Conservation (phyloP, 257 asterid genomes). For the Ilex aquifolium region DNA sequence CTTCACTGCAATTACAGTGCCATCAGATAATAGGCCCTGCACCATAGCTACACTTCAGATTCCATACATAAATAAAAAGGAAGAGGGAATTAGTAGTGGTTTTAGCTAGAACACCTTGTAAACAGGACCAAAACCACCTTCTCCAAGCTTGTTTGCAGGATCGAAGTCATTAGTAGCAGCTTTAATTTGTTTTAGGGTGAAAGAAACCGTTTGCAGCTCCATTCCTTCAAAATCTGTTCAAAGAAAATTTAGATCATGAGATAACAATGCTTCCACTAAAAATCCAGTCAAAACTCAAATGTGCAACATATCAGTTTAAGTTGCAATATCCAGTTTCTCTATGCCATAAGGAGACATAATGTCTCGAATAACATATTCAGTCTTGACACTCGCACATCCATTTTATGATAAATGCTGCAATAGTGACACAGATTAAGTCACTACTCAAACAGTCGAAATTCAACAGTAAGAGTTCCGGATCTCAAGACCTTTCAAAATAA, state of each 20-base stretch:
- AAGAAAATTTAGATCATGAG: neutral
- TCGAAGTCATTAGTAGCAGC: constrained; percentile 84
- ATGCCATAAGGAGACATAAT: too few species aligned
- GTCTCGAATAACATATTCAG: too few species aligned
- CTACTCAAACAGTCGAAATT: too few species aligned
- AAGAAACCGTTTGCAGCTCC: constrained; percentile 59
- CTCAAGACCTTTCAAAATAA: too few species aligned
- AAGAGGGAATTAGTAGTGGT: neutral
- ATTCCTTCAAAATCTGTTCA: constrained; percentile 58
- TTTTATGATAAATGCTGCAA: too few species aligned
- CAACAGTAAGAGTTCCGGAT: too few species aligned
- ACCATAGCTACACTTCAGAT: neutral
- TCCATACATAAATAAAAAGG: neutral
- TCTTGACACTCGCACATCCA: too few species aligned
- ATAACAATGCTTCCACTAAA: neutral
- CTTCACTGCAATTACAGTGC: constrained; percentile 8
- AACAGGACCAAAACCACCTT: constrained; percentile 96
- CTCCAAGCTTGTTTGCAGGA: constrained; percentile 68
- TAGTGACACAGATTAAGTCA: too few species aligned
- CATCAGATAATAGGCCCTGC: constrained; percentile 6
- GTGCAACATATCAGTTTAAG: too few species aligned
- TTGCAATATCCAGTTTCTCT: too few species aligned
- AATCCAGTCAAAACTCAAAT: neutral
- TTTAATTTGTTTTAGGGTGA: constrained; percentile 69
- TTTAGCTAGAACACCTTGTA: constrained; percentile 38